A percentile compares a stretch with the other conserved stretches of the same genome.
Conservation (phyloP, 2,329 filamentous ascomycete genomes). For the Aspergillus bombycis region DNA sequence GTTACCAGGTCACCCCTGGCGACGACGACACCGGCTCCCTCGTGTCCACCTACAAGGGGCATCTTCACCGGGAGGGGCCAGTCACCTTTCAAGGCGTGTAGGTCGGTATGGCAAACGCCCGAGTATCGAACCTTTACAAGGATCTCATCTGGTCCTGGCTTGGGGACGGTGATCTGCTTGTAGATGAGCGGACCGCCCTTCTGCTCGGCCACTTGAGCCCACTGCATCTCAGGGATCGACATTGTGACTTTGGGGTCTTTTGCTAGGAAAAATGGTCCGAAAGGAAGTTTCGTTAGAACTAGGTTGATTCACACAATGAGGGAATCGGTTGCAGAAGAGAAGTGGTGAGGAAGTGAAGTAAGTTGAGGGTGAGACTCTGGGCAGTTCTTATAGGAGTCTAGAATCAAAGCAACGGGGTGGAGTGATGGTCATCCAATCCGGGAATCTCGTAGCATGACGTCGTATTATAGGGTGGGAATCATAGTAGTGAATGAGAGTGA, state of each 20-base stretch:
- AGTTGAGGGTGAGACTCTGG: background rate
- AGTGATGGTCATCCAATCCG: conserved; percentile 5
- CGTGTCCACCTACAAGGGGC: conserved; percentile 80
- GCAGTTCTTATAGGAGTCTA: conserved; percentile 13
- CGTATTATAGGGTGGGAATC: background rate
- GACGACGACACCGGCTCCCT: conserved; percentile 81
- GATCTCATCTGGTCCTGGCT: conserved; percentile 85
- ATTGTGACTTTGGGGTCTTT: conserved; percentile 17
- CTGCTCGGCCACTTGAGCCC: conserved; percentile 88
- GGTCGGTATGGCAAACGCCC: conserved; percentile 88
- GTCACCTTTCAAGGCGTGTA: conserved; percentile 81
- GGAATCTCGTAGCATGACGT: background rate
- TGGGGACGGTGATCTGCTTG: conserved; percentile 71
- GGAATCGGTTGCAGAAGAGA: background rate
- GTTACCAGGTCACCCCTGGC: conserved; percentile 74
- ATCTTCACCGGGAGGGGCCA: conserved; percentile 85
- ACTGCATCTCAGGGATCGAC: conserved; percentile 77
- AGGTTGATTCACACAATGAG: background rate
- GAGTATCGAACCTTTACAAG: conserved; percentile 90
- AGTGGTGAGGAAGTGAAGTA: background rate
- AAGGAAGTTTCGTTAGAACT: background rate
- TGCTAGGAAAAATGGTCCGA: background rate
- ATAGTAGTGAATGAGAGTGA: background rate
- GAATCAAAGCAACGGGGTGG: background rate
- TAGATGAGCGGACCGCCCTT: conserved; percentile 66